A percentile compares a stretch with the other conserved stretches of the same genome.
phyloP scores from a whole-genome alignment of 2,329 filamentous ascomycete genomes.

The Pseudogymnoascus sp. region DNA sequence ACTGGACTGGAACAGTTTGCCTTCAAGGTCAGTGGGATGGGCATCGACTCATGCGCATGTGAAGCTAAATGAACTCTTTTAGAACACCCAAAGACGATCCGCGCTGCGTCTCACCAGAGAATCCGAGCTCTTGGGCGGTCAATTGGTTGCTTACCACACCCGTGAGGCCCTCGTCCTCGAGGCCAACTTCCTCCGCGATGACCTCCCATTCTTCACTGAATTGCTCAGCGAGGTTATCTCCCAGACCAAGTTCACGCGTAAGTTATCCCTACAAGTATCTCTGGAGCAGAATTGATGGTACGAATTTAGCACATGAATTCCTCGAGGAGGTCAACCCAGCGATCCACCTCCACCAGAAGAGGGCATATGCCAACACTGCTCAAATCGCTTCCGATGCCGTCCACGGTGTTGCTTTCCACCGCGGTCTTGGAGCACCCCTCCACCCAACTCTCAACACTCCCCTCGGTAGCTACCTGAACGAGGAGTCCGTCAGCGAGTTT shows the following conservation, averaged over 20 bases:
- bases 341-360: conserved; percentile 70
- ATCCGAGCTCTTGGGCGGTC: conserved; percentile 86
- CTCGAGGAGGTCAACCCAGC: conserved; percentile 76
- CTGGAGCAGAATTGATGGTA: conserved; percentile 12
- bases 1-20: conserved; percentile 90
- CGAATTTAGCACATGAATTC: conserved; percentile 68
- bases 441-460: conserved; percentile 65
- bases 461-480: conserved; percentile 71
- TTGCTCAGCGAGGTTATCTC: conserved; percentile 86
- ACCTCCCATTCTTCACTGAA: conserved; percentile 96
- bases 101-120: conserved; percentile 90
- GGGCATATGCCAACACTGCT: conserved; percentile 53
- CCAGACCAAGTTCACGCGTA: conserved; percentile 77
- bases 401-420: conserved; percentile 85
- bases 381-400: conserved; percentile 76
- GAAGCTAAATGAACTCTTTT: conserved; percentile 8
- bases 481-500: conserved; percentile 66
- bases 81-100: conserved; percentile 83
- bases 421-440: conserved; percentile 74
- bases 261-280: conserved; percentile 29
- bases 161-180: conserved; percentile 88
- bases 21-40: conserved; percentile 61
- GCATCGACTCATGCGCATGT: not conserved
- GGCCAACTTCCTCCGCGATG: conserved; percentile 89
- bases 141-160: conserved; percentile 81